These are phyloP conservation scores for Parascedosporium putredinis DNA, from an alignment of 2,329 filamentous ascomycete species.

Conservation along the genomic window DNA sequence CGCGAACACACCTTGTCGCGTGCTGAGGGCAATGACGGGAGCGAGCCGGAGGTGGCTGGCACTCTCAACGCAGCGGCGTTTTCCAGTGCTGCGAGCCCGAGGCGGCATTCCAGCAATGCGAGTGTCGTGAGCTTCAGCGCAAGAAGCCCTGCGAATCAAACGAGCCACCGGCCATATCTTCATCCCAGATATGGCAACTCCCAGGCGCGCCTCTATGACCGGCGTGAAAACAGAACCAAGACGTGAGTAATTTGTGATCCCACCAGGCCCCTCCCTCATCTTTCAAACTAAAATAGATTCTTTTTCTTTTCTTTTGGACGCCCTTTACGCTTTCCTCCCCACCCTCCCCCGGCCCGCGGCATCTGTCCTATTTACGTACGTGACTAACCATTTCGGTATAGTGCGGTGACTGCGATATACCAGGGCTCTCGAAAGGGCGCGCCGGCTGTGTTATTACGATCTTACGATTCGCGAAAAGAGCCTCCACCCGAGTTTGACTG, in stretches of 20 bases:
- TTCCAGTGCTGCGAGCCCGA: conserved; percentile 32
- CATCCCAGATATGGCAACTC: conserved; percentile 64
- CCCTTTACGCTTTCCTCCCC: too few species aligned
- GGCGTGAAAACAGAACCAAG: conserved; percentile 75
- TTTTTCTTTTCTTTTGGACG: neutral
- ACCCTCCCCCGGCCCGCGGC: too few species aligned
- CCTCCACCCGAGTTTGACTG: conserved; percentile 85
- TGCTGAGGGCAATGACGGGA: conserved; percentile 70
- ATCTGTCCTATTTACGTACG: too few species aligned
- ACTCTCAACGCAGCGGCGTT: conserved; percentile 30
- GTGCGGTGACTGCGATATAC: conserved; percentile 83
- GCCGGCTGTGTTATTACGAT: conserved; percentile 67
- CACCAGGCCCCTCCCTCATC: neutral
- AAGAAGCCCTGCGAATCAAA: conserved; percentile 48
- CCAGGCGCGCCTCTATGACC: conserved; percentile 80
- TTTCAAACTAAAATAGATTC: neutral
- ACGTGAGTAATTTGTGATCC: conserved; percentile 50
- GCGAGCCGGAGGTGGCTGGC: conserved; percentile 26
- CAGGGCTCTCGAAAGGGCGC: conserved; percentile 65
- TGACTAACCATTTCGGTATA: too few species aligned
- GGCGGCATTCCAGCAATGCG: conserved; percentile 65
- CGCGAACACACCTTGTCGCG: conserved; percentile 72
- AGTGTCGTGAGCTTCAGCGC: conserved; percentile 75
- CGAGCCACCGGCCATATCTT: conserved; percentile 38
- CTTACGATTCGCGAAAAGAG: conserved; percentile 90